Evolutionary conservation across 2,329 filamentous ascomycete species (phyloP).

Genomic region (Ophiocordyceps robertsii): DNA sequence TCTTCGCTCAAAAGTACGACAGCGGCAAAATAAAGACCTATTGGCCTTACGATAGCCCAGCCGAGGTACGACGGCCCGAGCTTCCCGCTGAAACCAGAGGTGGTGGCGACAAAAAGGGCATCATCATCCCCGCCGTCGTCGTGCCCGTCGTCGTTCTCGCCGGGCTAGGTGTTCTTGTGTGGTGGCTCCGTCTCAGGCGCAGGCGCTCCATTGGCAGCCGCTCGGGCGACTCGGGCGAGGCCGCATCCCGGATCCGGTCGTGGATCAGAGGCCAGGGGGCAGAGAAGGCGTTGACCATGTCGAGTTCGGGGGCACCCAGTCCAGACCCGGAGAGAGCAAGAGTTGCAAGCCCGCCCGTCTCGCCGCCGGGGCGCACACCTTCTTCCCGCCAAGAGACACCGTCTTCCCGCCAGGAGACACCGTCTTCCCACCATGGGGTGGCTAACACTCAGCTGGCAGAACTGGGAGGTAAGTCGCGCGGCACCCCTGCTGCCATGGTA

Average conservation of each 20-base stretch:
- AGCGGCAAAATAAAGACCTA: constrained; percentile 41
- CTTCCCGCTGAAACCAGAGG: constrained; percentile 6
- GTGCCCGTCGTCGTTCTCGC: constrained; percentile 3
- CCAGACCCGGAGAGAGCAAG: constrained; percentile 24
- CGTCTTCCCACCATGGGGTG: constrained; percentile 23
- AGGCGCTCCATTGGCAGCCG: constrained; percentile 12
- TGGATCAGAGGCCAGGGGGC: constrained; percentile 36
- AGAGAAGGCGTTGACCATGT: constrained; percentile 30
- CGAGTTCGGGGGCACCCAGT: constrained; percentile 27
- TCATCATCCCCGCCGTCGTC: constrained; percentile 6
- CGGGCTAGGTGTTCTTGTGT: constrained; percentile 27
- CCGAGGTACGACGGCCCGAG: constrained; percentile 7
- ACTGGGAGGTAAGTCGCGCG: constrained; percentile 25
- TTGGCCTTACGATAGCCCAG: constrained; percentile 39
- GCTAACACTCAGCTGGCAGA: constrained; percentile 30
- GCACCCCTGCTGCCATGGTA: neutral
- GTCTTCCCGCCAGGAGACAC: neutral
- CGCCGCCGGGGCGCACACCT: neutral
- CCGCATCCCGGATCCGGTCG: constrained; percentile 30
- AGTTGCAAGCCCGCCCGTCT: constrained; percentile 12
- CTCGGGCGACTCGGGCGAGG: constrained; percentile 27
- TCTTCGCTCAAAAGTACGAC: constrained; percentile 45
- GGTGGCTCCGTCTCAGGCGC: constrained; percentile 38
- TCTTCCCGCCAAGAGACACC: neutral
- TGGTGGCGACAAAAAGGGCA: constrained; percentile 7